Evolutionary conservation across 352 stramenopile genomes (phyloP).

Genomic region (Phytophthora ohioensis): DNA sequence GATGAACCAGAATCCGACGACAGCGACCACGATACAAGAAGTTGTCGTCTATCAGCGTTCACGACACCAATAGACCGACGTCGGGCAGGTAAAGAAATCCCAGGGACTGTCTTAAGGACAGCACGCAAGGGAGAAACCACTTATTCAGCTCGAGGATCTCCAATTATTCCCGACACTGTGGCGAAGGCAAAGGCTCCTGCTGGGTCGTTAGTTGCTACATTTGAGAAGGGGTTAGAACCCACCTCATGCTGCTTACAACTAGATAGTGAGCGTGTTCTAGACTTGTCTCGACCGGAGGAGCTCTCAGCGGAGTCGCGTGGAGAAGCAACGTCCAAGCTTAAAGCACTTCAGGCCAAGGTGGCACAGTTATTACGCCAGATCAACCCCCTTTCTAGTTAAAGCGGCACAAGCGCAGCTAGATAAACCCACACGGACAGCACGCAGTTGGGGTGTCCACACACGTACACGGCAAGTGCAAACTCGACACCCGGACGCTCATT

Average conservation of each 20-base stretch:
- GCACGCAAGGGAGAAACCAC: slow-evolving; percentile 76
- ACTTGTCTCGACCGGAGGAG: slow-evolving; percentile 72
- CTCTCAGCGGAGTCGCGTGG: slow-evolving; percentile 66
- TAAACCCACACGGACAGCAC: slow-evolving; percentile 95
- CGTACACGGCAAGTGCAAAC: slow-evolving; percentile 91
- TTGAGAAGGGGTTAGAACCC: slow-evolving; percentile 54
- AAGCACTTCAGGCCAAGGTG: slow-evolving; percentile 78
- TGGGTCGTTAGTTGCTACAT: slow-evolving; percentile 70
- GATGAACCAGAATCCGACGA: slow-evolving; percentile 11
- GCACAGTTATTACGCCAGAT: slow-evolving; percentile 69
- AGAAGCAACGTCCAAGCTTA: slow-evolving; percentile 66
- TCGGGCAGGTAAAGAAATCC: slow-evolving; percentile 4
- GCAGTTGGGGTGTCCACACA: slow-evolving; percentile 86
- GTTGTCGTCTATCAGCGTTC: slow-evolving; percentile 43
- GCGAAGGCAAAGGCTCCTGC: slow-evolving; percentile 66
- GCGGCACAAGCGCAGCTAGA: slow-evolving; percentile 71
- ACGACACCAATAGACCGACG: slow-evolving; percentile 51
- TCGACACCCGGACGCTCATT: slow-evolving; percentile 86
- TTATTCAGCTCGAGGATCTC: slow-evolving; percentile 77
- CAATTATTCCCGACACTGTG: slow-evolving; percentile 65
- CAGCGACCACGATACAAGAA: slow-evolving; percentile 18
- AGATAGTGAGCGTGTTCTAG: slow-evolving; percentile 64
- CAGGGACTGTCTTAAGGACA: slow-evolving; percentile 66
- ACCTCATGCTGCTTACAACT: slow-evolving; percentile 67
- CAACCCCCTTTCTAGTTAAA: slow-evolving; percentile 46